Evolutionary conservation across 805 yeast genomes (phyloP).

Genomic region (Metschnikowia chrysomelidarum): DNA sequence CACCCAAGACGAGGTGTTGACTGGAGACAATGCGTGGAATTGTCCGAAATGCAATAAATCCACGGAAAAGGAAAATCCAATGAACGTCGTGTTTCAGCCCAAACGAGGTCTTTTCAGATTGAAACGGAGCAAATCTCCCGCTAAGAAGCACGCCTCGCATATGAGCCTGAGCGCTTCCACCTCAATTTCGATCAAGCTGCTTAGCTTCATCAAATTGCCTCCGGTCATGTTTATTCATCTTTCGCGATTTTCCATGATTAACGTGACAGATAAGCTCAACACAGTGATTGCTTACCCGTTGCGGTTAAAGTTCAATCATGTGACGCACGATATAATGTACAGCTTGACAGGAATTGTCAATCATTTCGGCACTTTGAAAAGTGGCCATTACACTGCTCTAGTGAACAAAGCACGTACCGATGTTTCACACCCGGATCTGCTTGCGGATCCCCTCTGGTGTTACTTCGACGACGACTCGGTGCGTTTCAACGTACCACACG

Average conservation of each 20-base stretch:
- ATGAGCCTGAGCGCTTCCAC: conserved; percentile 6
- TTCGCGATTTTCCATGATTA: conserved; percentile 45
- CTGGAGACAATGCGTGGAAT: conserved; percentile 82
- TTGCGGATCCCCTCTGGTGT: conserved; percentile 57
- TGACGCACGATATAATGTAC: conserved; percentile 39
- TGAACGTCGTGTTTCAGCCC: conserved; percentile 33
- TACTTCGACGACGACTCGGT: conserved; percentile 71
- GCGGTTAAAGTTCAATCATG: conserved; percentile 44
- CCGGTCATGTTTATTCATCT: conserved; percentile 40
- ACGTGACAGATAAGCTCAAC: conserved; percentile 51
- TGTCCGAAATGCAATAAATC: conserved; percentile 65
- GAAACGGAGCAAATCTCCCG: conserved; percentile 35
- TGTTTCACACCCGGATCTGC: conserved; percentile 22
- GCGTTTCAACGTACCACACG: conserved; percentile 45
- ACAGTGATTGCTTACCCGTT: conserved; percentile 56
- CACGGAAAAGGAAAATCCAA: conserved; percentile 11
- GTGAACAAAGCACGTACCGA: conserved; percentile 44
- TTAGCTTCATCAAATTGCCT: conserved; percentile 36
- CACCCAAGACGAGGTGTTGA: conserved; percentile 60
- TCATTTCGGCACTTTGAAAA: conserved; percentile 65
- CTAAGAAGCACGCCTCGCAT: conserved; percentile 18
- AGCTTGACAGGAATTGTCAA: conserved; percentile 62
- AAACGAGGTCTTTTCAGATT: conserved; percentile 37
- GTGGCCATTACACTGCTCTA: conserved; percentile 76
- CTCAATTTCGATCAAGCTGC: conserved; percentile 21